Conservation (phyloP, 768 basidiomycete species). For the Tephrocybe sp. region DNA sequence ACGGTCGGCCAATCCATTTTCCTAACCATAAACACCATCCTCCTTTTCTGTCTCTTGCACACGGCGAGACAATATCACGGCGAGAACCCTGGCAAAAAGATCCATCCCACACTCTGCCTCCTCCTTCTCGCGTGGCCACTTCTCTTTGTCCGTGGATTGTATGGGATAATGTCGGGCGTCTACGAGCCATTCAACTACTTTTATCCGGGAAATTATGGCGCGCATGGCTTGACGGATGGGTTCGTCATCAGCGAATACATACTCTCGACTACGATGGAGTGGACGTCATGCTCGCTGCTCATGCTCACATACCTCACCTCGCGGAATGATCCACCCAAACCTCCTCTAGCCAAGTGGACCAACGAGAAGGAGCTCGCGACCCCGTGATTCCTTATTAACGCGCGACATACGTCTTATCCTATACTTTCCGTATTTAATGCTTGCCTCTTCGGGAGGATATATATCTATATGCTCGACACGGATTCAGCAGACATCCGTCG, state of each 20-base stretch:
- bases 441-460: no score
- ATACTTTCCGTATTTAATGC: no score
- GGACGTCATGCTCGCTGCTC: conserved; percentile 23
- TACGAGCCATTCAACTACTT: conserved; percentile 27
- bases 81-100: conserved; percentile 11
- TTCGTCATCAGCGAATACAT: conserved; percentile 29
- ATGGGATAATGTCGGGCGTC: conserved; percentile 28
- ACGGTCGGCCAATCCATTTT: conserved; percentile 32
- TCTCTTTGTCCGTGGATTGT: conserved; percentile 32
- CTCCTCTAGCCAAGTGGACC: conserved; percentile 11
- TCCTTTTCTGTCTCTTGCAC: conserved; percentile 24
- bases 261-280: conserved; percentile 27
- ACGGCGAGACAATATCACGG: conserved; percentile 25
- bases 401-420: no score
- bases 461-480: no score
- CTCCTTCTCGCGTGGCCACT: conserved; percentile 31
- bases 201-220: conserved; percentile 21
- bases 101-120: conserved; percentile 29
- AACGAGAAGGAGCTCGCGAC: neutral
- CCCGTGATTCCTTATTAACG: no score
- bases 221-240: conserved; percentile 18
- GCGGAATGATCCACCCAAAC: conserved; percentile 19
- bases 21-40: conserved; percentile 26
- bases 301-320: conserved; percentile 22
- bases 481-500: no score